Evolutionary conservation across 495 filamentous ascomycete genomes (phyloP).

Genomic region (Letharia lupina): DNA sequence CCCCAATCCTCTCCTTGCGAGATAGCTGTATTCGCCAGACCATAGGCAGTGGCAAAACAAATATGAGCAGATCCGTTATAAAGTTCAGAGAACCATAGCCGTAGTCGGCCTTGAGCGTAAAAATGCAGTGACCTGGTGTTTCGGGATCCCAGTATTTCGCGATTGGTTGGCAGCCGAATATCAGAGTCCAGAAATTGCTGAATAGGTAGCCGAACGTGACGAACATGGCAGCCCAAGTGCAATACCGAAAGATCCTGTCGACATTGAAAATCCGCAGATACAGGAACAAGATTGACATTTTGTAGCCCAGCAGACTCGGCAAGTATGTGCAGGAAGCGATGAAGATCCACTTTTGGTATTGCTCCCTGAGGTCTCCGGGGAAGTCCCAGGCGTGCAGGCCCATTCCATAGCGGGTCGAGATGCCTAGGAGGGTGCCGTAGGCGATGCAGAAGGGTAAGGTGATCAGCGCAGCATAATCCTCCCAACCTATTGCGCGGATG

Average conservation of each 20-base stretch:
- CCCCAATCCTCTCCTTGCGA: slow-evolving; percentile 33
- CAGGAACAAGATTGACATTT: slow-evolving; percentile 32
- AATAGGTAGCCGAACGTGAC: slow-evolving; percentile 36
- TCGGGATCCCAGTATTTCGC: slow-evolving; percentile 26
- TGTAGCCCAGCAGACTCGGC: slow-evolving; percentile 32
- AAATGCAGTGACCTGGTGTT: slow-evolving; percentile 33
- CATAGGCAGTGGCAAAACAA: slow-evolving; percentile 33
- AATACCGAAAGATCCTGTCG: slow-evolving; percentile 31
- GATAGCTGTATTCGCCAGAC: slow-evolving; percentile 35
- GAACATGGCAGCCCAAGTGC: slow-evolving; percentile 34
- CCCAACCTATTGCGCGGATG: slow-evolving; percentile 21
- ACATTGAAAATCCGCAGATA: slow-evolving; percentile 36
- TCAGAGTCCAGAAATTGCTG: slow-evolving; percentile 33
- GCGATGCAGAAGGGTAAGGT: slow-evolving; percentile 19
- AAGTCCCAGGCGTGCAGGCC: slow-evolving; percentile 14
- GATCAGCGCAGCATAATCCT: slow-evolving; percentile 21
- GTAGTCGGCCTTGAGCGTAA: slow-evolving; percentile 30
- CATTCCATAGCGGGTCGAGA: slow-evolving; percentile 14
- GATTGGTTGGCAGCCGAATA: slow-evolving; percentile 34
- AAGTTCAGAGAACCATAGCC: slow-evolving; percentile 32
- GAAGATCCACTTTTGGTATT: slow-evolving; percentile 30
- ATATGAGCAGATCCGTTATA: slow-evolving; percentile 33
- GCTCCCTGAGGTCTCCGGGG: not conserved
- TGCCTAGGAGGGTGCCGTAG: slow-evolving; percentile 25
- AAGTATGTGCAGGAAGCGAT: slow-evolving; percentile 35